phyloP scores from a whole-genome alignment of 1,139 yeast species.

The Kodamaea alishanica region DNA sequence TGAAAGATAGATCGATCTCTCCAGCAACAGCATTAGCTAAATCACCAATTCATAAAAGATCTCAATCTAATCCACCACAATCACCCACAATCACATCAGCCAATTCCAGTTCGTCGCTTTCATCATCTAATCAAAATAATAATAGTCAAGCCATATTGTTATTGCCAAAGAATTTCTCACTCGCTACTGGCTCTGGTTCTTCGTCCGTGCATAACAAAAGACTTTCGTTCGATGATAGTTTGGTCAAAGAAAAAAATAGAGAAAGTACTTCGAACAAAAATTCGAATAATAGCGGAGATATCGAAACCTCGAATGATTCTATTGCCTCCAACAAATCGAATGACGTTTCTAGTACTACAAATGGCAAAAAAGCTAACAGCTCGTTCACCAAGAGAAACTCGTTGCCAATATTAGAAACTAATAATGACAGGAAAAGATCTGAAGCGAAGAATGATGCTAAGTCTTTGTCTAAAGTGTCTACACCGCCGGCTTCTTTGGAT shows the following conservation, averaged over 20 bases:
- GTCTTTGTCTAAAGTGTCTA: too few relatives aligned
- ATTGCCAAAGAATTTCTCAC: slow-evolving; percentile 45
- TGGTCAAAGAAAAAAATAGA: slow-evolving; percentile 8
- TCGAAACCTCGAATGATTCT: neutral
- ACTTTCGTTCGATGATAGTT: slow-evolving; percentile 28
- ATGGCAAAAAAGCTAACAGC: too few relatives aligned
- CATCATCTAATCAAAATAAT: slow-evolving; percentile 7
- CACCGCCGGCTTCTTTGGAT: too few relatives aligned
- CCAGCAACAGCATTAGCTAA: slow-evolving; percentile 9
- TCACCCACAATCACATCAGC: slow-evolving; percentile 15
- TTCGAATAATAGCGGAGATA: neutral
- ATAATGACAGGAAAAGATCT: neutral
- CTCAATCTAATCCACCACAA: slow-evolving; percentile 35
- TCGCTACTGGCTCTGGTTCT: slow-evolving; percentile 20
- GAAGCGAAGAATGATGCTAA: too few relatives aligned
- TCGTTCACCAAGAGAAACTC: neutral
- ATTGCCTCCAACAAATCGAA: too few relatives aligned
- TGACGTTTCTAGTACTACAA: too few relatives aligned
- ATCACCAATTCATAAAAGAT: slow-evolving; percentile 27
- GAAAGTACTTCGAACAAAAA: slow-evolving; percentile 23
- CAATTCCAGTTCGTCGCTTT: slow-evolving; percentile 10
- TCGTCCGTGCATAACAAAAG: slow-evolving; percentile 19
- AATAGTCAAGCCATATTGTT: slow-evolving; percentile 39
- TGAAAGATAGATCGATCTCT: slow-evolving; percentile 33
- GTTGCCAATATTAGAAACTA: neutral